phyloP scores from a whole-genome alignment of 345 rosid species.

The Eutrema japonicum region DNA sequence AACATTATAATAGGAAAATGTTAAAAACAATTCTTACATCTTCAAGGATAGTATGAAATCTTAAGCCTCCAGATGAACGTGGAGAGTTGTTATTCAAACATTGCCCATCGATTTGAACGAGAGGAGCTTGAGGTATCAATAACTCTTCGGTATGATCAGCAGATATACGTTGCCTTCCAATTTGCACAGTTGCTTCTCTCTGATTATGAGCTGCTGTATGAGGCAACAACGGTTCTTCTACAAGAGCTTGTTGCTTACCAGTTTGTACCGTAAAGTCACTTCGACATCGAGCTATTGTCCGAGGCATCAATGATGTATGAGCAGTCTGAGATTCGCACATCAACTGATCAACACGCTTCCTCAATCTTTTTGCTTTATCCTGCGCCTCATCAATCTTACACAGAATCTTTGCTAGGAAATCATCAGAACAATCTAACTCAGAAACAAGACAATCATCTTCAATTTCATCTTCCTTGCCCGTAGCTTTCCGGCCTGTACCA shows the following conservation, averaged over 20 bases:
- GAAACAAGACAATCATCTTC: conserved; percentile 50
- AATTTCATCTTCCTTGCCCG: conserved; percentile 41
- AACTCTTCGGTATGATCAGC: conserved; percentile 38
- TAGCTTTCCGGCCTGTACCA: conserved; percentile 46
- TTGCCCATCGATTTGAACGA: conserved; percentile 28
- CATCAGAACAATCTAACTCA: conserved; percentile 51
- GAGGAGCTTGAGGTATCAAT: conserved; percentile 42
- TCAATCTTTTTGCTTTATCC: conserved; percentile 49
- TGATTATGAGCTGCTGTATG: conserved; percentile 6
- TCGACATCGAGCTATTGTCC: conserved; percentile 6
- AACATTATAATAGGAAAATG: neutral
- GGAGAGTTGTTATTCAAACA: conserved; percentile 40
- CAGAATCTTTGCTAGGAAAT: conserved; percentile 52
- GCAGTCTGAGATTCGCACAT: conserved; percentile 50
- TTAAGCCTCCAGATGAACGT: conserved; percentile 41
- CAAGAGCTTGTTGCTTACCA: conserved; percentile 17
- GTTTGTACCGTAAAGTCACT: conserved; percentile 1
- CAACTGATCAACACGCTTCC: conserved; percentile 61
- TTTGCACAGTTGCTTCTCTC: conserved; percentile 34
- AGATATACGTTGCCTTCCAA: conserved; percentile 43
- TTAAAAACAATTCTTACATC: conserved; percentile 30
- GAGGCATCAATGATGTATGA: conserved; percentile 8
- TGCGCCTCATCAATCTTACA: conserved; percentile 57
- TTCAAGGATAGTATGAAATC: conserved; percentile 34
- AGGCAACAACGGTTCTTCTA: conserved; percentile 32